These are phyloP conservation scores for Earliella scabrosa DNA, from an alignment of 1,284 basidiomycete species.

Conservation along the genomic window DNA sequence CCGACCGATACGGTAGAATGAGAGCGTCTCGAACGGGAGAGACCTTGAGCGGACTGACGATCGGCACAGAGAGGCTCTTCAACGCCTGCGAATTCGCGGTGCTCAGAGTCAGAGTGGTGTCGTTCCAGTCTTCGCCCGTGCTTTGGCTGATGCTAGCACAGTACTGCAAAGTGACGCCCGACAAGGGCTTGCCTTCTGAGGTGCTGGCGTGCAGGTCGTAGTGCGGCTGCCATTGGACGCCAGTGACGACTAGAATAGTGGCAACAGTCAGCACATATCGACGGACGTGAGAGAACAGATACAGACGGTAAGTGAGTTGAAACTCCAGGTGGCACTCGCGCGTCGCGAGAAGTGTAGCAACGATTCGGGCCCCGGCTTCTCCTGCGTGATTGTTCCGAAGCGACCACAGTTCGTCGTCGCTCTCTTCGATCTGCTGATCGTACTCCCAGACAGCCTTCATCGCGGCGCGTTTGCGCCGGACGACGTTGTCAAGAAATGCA, in stretches of 20 bases:
- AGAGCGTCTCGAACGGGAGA: slow-evolving; percentile 44
- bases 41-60: slow-evolving; percentile 40
- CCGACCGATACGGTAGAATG: background rate
- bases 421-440: slow-evolving; percentile 42
- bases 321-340: slow-evolving; percentile 44
- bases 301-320: background rate
- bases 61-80: slow-evolving; percentile 5
- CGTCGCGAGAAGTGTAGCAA: slow-evolving; percentile 43
- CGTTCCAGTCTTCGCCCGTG: slow-evolving; percentile 66
- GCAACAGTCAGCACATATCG: background rate
- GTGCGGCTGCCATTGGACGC: slow-evolving; percentile 55
- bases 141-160: slow-evolving; percentile 55
- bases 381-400: slow-evolving; percentile 38
- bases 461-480: slow-evolving; percentile 42
- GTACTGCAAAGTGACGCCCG: slow-evolving; percentile 54
- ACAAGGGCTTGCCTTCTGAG: slow-evolving; percentile 44
- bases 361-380: slow-evolving; percentile 39
- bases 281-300: background rate
- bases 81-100: slow-evolving; percentile 39
- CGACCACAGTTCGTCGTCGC: slow-evolving; percentile 33
- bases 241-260: slow-evolving; percentile 46
- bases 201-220: slow-evolving; percentile 63
- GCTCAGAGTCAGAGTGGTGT: slow-evolving; percentile 52
- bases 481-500: slow-evolving; percentile 46
- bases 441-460: slow-evolving; percentile 42